Evolutionary conservation across 1,284 basidiomycete genomes (phyloP).

Genomic region (Boletus semigastroideus): DNA sequence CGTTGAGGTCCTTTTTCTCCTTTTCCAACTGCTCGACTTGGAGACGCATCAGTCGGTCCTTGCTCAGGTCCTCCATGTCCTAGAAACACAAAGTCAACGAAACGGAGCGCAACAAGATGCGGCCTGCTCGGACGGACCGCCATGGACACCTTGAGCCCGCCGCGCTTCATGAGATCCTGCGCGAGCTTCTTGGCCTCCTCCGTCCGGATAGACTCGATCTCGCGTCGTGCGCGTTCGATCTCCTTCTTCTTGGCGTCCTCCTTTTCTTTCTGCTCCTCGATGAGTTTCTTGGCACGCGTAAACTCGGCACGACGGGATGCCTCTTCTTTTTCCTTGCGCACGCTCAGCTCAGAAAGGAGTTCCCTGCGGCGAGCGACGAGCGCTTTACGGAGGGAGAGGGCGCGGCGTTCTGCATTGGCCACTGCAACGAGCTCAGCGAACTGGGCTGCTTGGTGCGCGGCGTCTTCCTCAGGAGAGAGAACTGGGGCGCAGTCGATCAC

Average conservation of each 20-base stretch:
- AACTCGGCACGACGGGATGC: conserved; percentile 77
- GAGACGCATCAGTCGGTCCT: conserved; percentile 85
- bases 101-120: conserved; percentile 1
- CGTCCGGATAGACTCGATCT: conserved; percentile 80
- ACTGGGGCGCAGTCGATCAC: conserved; percentile 45
- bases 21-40: conserved; percentile 96
- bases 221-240: conserved; percentile 75
- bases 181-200: conserved; percentile 93
- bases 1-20: conserved; percentile 89
- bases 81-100: conserved; percentile 28
- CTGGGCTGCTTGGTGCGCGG: conserved; percentile 54
- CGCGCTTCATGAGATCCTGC: conserved; percentile 81
- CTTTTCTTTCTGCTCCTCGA: conserved; percentile 62
- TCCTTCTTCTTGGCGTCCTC: conserved; percentile 77
- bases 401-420: conserved; percentile 74
- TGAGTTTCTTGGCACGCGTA: conserved; percentile 69
- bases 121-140: conserved; percentile 50
- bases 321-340: conserved; percentile 91
- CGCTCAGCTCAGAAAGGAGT: conserved; percentile 82
- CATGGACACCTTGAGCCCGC: conserved; percentile 83
- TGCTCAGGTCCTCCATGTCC: conserved; percentile 85
- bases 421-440: conserved; percentile 56
- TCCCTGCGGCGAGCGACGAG: conserved; percentile 88
- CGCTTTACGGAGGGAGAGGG: conserved; percentile 72
- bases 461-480: conserved; percentile 48